Evolutionary conservation across 2,329 filamentous ascomycete species (phyloP).

Genomic region (Calonectria pteridis): DNA sequence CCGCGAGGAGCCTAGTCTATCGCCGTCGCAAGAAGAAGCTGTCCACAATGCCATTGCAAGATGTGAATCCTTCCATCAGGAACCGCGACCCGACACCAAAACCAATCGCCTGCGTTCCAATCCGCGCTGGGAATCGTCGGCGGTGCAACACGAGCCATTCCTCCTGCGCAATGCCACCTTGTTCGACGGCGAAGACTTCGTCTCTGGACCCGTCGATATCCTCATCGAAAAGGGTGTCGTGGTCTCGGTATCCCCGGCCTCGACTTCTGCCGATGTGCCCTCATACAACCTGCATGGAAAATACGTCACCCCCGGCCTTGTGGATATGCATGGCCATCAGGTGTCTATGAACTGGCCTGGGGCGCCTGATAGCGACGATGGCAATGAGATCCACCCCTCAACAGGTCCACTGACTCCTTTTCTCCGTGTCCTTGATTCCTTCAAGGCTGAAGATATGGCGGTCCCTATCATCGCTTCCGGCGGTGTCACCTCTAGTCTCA

Average conservation of each 20-base stretch:
- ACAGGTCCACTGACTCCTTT: slow-evolving; percentile 32
- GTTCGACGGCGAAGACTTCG: not conserved
- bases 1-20: not conserved
- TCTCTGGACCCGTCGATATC: not conserved
- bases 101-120: not conserved
- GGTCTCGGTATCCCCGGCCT: not conserved
- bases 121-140: not conserved
- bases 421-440: slow-evolving; percentile 46
- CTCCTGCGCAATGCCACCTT: not conserved
- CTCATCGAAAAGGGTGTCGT: not conserved
- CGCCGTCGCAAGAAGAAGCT: not conserved
- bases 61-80: not conserved
- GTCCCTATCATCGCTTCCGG: slow-evolving; percentile 53
- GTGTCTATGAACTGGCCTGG: slow-evolving; percentile 50
- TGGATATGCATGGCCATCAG: slow-evolving; percentile 62
- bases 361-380: slow-evolving; percentile 46
- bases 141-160: not conserved
- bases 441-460: slow-evolving; percentile 57
- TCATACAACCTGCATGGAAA: not conserved
- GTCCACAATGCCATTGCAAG: not conserved
- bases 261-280: not conserved
- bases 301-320: slow-evolving; percentile 53
- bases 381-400: slow-evolving; percentile 47
- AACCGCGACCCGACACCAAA: not conserved
- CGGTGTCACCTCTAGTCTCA: not conserved